phyloP scores from a whole-genome alignment of 371 early-diverging fungal genomes.

The Mortierella sp. region DNA sequence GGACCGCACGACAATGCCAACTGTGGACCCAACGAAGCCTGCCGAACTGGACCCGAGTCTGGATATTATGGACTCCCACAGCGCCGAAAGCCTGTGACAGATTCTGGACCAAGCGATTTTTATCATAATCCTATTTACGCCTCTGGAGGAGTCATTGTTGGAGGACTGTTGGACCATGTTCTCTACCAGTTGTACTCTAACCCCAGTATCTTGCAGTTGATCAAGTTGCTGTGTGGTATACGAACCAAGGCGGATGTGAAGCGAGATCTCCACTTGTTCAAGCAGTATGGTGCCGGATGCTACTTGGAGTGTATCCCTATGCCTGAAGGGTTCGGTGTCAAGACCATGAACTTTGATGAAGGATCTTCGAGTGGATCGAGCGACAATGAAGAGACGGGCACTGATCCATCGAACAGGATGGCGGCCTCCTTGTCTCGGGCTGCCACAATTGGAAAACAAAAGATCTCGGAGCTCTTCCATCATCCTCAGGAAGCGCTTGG shows the following conservation, averaged over 20 bases:
- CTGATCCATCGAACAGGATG: not conserved
- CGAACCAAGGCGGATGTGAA: slow-evolving; percentile 53
- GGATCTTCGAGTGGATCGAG: not conserved
- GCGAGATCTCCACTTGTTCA: slow-evolving; percentile 43
- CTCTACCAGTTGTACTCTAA: slow-evolving; percentile 59
- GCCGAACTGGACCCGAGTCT: slow-evolving; percentile 16
- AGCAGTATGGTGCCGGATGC: slow-evolving; percentile 43
- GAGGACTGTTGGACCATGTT: slow-evolving; percentile 58
- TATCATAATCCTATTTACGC: slow-evolving; percentile 61
- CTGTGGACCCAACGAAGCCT: not conserved
- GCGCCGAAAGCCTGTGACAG: slow-evolving; percentile 11
- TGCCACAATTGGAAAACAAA: slow-evolving; percentile 37
- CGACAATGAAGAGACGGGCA: slow-evolving; percentile 4
- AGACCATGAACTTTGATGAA: slow-evolving; percentile 20
- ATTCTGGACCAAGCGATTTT: slow-evolving; percentile 21
- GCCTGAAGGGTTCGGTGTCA: slow-evolving; percentile 55
- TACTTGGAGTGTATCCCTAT: slow-evolving; percentile 54
- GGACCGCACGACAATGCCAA: not conserved
- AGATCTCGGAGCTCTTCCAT: slow-evolving; percentile 27
- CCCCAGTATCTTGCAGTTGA: slow-evolving; percentile 59
- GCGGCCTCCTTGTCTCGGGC: slow-evolving; percentile 20
- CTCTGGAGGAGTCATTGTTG: slow-evolving; percentile 62
- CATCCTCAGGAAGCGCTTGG: slow-evolving; percentile 6
- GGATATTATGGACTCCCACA: slow-evolving; percentile 35
- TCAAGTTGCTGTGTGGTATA: slow-evolving; percentile 62